A percentile compares a stretch with the other conserved stretches of the same genome.
Conservation (phyloP, 2,329 filamentous ascomycete genomes). For the Colletotrichum phormii region DNA sequence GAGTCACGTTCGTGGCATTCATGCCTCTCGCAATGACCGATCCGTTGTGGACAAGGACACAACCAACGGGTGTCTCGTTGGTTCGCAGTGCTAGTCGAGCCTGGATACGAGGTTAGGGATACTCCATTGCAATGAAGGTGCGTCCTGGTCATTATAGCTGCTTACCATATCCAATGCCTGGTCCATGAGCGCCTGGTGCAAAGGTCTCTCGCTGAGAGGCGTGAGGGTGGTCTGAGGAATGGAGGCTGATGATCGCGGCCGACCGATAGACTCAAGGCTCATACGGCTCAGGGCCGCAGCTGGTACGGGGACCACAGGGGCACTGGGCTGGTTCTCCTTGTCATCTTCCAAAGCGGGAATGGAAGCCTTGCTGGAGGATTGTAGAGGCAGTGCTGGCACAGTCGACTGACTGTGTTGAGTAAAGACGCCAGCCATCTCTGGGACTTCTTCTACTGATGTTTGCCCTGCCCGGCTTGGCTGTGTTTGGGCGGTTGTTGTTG, state of each 20-base stretch:
- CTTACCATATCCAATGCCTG: conserved; percentile 88
- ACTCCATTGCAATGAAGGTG: neutral
- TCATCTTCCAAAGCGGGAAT: conserved; percentile 7
- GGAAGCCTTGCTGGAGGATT: neutral
- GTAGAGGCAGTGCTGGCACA: neutral
- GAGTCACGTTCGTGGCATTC: conserved; percentile 95
- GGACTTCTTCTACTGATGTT: neutral
- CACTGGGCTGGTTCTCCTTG: conserved; percentile 47
- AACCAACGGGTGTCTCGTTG: conserved; percentile 96
- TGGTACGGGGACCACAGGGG: conserved; percentile 3
- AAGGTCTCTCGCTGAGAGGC: conserved; percentile 48
- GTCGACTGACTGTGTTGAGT: neutral
- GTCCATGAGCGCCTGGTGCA: conserved; percentile 77
- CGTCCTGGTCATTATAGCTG: conserved; percentile 16
- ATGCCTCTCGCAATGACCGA: conserved; percentile 89
- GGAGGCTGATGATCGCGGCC: conserved; percentile 14
- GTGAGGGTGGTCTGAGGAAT: conserved; percentile 1
- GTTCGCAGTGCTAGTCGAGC: conserved; percentile 85
- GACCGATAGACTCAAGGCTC: conserved; percentile 36
- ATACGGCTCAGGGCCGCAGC: conserved; percentile 34
- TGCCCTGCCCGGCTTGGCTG: neutral
- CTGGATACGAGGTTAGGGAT: conserved; percentile 55
- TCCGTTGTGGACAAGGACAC: conserved; percentile 86
- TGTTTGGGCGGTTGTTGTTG: conserved; percentile 5
- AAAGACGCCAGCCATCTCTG: conserved; percentile 39